Conservation (phyloP, 2,329 filamentous ascomycete genomes). For the Botryotinia globosa region DNA sequence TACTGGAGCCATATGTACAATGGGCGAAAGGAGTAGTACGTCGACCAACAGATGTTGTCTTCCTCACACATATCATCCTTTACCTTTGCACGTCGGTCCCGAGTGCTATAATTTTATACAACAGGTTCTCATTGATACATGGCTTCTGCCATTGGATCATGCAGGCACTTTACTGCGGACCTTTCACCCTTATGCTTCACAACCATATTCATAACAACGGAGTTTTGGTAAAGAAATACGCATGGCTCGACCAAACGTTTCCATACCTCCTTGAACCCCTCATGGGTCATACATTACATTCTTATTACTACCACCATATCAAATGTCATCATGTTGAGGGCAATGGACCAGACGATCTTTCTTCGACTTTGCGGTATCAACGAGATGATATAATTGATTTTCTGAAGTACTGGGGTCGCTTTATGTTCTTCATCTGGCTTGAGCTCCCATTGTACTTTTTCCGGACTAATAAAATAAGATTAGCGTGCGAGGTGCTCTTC, state of each 20-base stretch:
- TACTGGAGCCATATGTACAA: constrained; percentile 26
- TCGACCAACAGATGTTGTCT: constrained; percentile 62
- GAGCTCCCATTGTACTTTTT: constrained; percentile 74
- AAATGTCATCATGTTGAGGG: constrained; percentile 83
- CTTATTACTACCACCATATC: constrained; percentile 81
- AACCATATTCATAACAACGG: constrained; percentile 80
- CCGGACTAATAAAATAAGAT: constrained; percentile 54
- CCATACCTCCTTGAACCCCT: constrained; percentile 73
- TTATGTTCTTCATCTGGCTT: constrained; percentile 70
- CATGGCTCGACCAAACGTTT: constrained; percentile 60
- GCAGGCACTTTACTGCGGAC: constrained; percentile 66
- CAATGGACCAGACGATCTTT: constrained; percentile 74
- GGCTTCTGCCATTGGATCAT: constrained; percentile 63
- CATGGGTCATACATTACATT: constrained; percentile 83
- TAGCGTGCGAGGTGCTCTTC: constrained; percentile 54
- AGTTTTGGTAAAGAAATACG: constrained; percentile 55
- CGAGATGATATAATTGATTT: constrained; percentile 66
- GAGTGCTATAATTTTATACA: constrained; percentile 63
- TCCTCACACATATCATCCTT: constrained; percentile 71
- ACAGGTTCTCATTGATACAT: constrained; percentile 65
- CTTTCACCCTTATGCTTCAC: constrained; percentile 79
- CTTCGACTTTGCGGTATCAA: constrained; percentile 73
- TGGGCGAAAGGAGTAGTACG: constrained; percentile 31
- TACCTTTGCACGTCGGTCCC: constrained; percentile 69
- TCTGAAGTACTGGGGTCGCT: constrained; percentile 68